Percentiles rank a stretch among this genome's conserved stretches.
Evolutionary conservation across 1,139 yeast species (phyloP).

Genomic region (Suhomyces guaymorum): DNA sequence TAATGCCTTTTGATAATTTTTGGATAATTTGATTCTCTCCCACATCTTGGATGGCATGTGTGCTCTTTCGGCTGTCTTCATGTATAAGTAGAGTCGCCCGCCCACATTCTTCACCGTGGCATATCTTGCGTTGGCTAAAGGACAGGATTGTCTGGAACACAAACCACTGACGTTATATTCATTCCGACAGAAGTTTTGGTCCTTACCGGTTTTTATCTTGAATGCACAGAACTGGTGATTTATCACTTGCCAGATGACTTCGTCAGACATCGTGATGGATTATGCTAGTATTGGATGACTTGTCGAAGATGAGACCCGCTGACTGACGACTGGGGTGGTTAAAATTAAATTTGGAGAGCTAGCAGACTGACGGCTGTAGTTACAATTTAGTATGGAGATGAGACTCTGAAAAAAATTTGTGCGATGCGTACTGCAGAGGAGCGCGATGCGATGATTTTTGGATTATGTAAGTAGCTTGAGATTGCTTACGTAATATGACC

Average conservation of each 20-base stretch:
- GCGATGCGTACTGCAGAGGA: constrained; percentile 8
- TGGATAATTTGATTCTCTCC: constrained; percentile 89
- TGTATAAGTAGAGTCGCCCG: constrained; percentile 85
- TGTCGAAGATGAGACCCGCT: neutral
- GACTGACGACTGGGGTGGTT: constrained; percentile 4
- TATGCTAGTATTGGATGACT: constrained; percentile 1
- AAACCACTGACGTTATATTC: constrained; percentile 90
- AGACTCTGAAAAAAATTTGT: constrained; percentile 5
- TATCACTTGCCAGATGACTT: constrained; percentile 88
- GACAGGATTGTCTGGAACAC: constrained; percentile 91
- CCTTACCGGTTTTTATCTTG: constrained; percentile 76
- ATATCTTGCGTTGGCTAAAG: constrained; percentile 91
- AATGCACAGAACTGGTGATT: constrained; percentile 89
- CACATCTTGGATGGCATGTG: constrained; percentile 91
- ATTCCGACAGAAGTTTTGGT: constrained; percentile 81
- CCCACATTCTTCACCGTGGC: constrained; percentile 91
- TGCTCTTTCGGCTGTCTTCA: constrained; percentile 97
- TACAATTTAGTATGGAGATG: constrained; percentile 3
- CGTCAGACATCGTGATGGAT: constrained; percentile 43
- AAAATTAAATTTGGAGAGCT: neutral
- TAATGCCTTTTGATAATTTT: constrained; percentile 84
- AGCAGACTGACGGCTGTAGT: neutral
- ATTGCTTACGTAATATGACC: constrained; percentile 1
- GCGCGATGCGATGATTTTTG: constrained; percentile 4
- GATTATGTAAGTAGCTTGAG: constrained; percentile 1